Base-by-base conservation (phyloP, 306 rosid genomes). In the Ziziphus jujuba region DNA sequence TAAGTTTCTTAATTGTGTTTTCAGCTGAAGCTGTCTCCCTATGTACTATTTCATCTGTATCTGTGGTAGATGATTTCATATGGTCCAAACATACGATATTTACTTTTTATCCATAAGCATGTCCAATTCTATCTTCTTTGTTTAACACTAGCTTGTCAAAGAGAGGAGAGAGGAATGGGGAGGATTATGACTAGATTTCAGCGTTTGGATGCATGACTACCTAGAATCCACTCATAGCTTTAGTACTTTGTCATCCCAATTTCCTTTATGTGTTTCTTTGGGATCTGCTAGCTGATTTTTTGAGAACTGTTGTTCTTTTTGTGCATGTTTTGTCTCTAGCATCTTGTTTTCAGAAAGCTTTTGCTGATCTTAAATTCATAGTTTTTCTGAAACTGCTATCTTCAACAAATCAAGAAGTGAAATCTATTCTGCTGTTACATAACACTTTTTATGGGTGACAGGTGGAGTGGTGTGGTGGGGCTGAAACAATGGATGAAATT, bases 381-480 rank as follows among this genome's bases (percentile, higher is more conserved):
- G 11, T 40, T 40, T 40, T 36, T 60, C 14, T 31, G 43, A 3
- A 17, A 31, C 16, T 66, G 8, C n/a, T 20, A 31, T 53, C 69
- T 71, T 44, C 49, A 67, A 33, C 67, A 53, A 65, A 59, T 68
- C 20, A 43, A 53, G 0, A 38, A 9, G 15, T 31, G 13, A 35
- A 68, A 35, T 57, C 33, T 65, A 49, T 72, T 72, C 63, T 60
- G 25, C 10, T 25, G 68, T 61, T 71, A 23, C 75, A 77, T 57
- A 25, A 52, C 58, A 43, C 45, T 72, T 47, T 48, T 31, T 65
- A 62, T 57, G 72, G 72, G 72, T 80, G 36, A 56, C 79, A 93
- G 99, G 92, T 77, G 19, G 97, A 90, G 49, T 90, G 97, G 97
- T 67, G 81, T 49, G 89, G 92, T 59, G 95, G 99, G 67, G 70